Evolutionary conservation across 768 basidiomycete species (phyloP).

Genomic region (Candolleomyces aberdarensis): DNA sequence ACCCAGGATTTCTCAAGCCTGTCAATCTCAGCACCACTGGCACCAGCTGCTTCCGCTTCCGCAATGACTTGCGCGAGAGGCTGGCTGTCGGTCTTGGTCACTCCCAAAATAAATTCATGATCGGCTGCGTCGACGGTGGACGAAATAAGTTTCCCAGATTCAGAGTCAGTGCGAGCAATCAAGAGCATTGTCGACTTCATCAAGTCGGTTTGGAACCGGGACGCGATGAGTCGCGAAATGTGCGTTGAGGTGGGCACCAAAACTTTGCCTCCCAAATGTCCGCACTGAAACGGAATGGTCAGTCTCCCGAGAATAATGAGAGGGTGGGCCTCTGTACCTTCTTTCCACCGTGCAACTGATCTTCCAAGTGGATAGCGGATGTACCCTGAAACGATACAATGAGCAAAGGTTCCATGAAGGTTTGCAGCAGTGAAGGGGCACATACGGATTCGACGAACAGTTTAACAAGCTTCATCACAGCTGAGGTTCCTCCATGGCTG

Average conservation of each 20-base stretch:
- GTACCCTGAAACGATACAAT: conserved; percentile 56
- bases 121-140: conserved; percentile 81
- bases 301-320: not conserved
- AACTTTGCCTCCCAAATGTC: conserved; percentile 89
- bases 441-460: conserved; percentile 88
- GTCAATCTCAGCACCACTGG: conserved; percentile 67
- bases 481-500: conserved; percentile 89
- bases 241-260: conserved; percentile 89
- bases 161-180: conserved; percentile 91
- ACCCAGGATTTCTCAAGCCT: conserved; percentile 76
- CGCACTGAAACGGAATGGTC: conserved; percentile 47
- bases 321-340: conserved; percentile 44
- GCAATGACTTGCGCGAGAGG: conserved; percentile 70
- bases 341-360: conserved; percentile 93
- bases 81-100: conserved; percentile 41
- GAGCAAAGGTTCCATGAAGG: conserved; percentile 2
- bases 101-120: conserved; percentile 75
- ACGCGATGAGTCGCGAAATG: conserved; percentile 76
- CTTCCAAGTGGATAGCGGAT: conserved; percentile 88
- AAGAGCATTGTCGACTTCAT: conserved; percentile 84
- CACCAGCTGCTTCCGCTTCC: conserved; percentile 62
- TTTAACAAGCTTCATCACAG: conserved; percentile 93
- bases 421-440: conserved; percentile 1
- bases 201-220: conserved; percentile 89
- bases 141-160: conserved; percentile 80